These are phyloP conservation scores for Fraxinus americana DNA, from an alignment of 257 asterid genomes.

Conservation along the genomic window DNA sequence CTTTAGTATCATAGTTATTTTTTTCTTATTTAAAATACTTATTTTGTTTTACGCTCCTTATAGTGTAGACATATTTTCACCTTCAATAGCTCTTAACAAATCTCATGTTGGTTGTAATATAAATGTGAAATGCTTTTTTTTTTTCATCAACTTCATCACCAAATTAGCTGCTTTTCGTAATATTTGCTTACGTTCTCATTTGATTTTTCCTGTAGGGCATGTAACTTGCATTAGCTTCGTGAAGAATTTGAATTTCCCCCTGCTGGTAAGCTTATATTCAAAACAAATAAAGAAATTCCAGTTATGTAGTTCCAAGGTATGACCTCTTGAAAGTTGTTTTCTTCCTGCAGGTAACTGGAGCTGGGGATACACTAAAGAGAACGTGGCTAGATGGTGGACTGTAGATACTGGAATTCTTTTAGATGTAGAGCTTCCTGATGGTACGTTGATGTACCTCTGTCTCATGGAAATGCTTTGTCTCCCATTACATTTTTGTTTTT, in stretches of 20 bases:
- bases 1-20: no score
- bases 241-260: conserved; percentile 88
- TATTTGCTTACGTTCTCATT: conserved; percentile 4
- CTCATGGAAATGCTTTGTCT: conserved; percentile 1
- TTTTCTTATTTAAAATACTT: no score
- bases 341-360: conserved; percentile 86
- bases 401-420: conserved; percentile 93
- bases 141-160: conserved; percentile 18
- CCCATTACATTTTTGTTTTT: not conserved
- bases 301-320: not conserved
- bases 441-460: conserved; percentile 37
- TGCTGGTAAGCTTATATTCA: conserved; percentile 66
- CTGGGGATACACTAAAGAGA: conserved; percentile 99
- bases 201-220: conserved; percentile 64
- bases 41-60: no score
- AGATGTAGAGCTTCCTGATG: conserved; percentile 81
- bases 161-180: conserved; percentile 15
- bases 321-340: conserved; percentile 21
- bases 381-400: conserved; percentile 99
- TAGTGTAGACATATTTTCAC: no score
- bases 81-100: no score
- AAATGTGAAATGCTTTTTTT: no score
- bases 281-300: not conserved
- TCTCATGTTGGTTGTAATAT: no score
- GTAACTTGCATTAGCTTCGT: conserved; percentile 96